A percentile compares a stretch with the other conserved stretches of the same genome.
These are phyloP conservation scores for Zasmidium angulare DNA, from an alignment of 2,329 filamentous ascomycete genomes.

Conservation along the genomic window DNA sequence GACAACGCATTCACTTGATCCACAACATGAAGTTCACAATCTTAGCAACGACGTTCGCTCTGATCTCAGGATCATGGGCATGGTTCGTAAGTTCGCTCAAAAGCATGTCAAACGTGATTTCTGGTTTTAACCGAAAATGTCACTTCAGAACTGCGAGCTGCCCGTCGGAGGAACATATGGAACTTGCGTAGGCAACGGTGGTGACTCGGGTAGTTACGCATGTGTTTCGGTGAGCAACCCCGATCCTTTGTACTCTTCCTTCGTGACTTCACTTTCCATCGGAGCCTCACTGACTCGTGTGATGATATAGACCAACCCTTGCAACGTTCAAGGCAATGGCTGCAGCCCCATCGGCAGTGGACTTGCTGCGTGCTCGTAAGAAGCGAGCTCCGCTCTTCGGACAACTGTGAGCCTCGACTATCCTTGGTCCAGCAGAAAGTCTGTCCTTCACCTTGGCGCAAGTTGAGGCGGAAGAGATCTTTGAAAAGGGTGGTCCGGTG, in stretches of 20 bases:
- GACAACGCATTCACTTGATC: no score
- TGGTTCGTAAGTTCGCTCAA: not conserved
- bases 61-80: not conserved
- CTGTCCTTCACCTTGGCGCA: no score
- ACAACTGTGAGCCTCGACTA: no score
- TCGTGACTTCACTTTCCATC: not conserved
- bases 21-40: not conserved
- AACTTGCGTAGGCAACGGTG: not conserved
- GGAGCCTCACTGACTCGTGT: not conserved
- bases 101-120: not conserved
- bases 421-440: no score
- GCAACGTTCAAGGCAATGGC: not conserved
- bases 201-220: not conserved
- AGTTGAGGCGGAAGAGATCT: no score
- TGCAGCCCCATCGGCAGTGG: not conserved
- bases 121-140: not conserved
- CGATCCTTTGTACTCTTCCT: not conserved
- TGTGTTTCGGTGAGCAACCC: not conserved
- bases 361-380: no score
- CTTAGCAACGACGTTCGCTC: not conserved
- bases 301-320: not conserved
- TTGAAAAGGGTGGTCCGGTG: no score
- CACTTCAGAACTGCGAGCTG: not conserved
- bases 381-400: no score
- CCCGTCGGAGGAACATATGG: not conserved